Evolutionary conservation across 2,329 filamentous ascomycete genomes (phyloP).

Genomic region (Myriosclerotinia curreyana): DNA sequence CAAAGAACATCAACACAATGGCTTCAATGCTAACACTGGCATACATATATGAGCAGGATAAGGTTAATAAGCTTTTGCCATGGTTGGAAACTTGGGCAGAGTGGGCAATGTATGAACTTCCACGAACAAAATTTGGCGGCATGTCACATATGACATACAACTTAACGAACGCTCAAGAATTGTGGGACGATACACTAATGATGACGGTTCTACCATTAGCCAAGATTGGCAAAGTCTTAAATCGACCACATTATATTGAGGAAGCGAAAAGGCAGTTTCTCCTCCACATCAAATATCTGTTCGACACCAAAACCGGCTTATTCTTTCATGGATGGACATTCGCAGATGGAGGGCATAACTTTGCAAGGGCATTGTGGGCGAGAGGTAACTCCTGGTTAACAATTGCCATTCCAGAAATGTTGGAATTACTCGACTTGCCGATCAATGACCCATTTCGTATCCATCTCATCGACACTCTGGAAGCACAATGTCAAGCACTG

Average conservation of each 20-base stretch:
- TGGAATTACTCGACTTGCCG: conserved; percentile 66
- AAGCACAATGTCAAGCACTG: conserved; percentile 67
- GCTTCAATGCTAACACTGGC: conserved; percentile 72
- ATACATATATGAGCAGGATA: conserved; percentile 72
- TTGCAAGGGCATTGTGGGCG: conserved; percentile 56
- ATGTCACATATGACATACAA: conserved; percentile 47
- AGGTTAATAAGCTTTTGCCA: conserved; percentile 65
- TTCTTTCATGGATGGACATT: conserved; percentile 86
- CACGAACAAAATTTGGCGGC: conserved; percentile 63
- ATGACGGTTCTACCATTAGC: conserved; percentile 81
- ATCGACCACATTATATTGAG: conserved; percentile 68
- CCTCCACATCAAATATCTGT: conserved; percentile 74
- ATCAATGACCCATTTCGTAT: conserved; percentile 54
- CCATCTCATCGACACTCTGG: conserved; percentile 60
- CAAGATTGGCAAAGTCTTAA: conserved; percentile 65
- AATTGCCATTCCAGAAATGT: conserved; percentile 78
- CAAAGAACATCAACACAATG: conserved; percentile 82
- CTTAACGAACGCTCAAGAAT: conserved; percentile 66
- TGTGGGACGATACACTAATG: conserved; percentile 86
- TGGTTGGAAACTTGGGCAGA: conserved; percentile 81
- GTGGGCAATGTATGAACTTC: conserved; percentile 76
- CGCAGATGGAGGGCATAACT: conserved; percentile 61
- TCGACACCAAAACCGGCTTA: conserved; percentile 66
- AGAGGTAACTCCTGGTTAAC: conserved; percentile 71
- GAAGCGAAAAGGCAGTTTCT: conserved; percentile 78